Base-by-base conservation (phyloP, 2,329 filamentous ascomycete species). In the Cordyceps farinosa region DNA sequence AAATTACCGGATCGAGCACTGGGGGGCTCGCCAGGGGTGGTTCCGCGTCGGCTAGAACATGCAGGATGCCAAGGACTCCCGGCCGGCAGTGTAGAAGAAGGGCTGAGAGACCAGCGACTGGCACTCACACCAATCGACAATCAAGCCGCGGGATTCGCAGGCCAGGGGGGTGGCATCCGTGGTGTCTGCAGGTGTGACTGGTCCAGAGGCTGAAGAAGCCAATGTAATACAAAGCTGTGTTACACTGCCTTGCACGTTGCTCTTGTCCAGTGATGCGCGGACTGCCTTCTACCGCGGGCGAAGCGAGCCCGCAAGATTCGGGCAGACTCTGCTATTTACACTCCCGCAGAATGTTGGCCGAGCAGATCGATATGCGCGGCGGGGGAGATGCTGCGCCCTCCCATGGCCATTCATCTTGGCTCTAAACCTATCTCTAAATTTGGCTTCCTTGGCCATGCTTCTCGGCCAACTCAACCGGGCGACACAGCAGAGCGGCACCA, bases 1-100 rank as follows among this genome's bases (percentile, higher is more conserved):
- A 62, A 62, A 62, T 62, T 62, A 51, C 60, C 44, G 34, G n/a
- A 56, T 62, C 60, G 52, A 56, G 60, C 58, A 17, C 22, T 45
- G 47, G 38, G 47, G 57, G 57, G 17, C 38, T 51, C 27, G 27
- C 22, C 11, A 51, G 34, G 44, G 34, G 36, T 60, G 34, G 36
- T 60, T 52, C 57, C 57, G 57, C 47, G 47, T 34, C 47, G 29
- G 36, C 47, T 44, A 36, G 47, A 52, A 32, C 36, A 38, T 15
- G 10, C 36, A 44, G 38, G 47, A 34, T 59, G 56, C 29, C 17
- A 45, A 40, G 15, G 15, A 34, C 30, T 59, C 34, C 36, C 57
- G 57, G 57, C 57, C 38, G 48, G 57, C 57, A 61, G 57, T 52
- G 47, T 6, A 11, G 9, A 36, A 60, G 22, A 36, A 60, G 22